phyloP scores from a whole-genome alignment of 768 basidiomycete genomes.

The Fistulinella prunicolor region DNA sequence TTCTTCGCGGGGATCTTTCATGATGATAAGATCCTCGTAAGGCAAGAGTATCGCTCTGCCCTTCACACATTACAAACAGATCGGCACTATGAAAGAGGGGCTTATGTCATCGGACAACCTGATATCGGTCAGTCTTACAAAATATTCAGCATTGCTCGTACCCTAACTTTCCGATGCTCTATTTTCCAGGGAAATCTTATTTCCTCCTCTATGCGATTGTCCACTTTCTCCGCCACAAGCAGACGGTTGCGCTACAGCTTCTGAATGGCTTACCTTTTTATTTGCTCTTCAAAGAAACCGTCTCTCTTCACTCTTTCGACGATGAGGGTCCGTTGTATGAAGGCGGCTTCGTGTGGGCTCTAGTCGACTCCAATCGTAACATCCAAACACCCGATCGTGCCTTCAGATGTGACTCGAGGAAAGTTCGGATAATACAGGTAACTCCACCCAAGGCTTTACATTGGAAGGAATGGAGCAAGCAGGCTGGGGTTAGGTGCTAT shows the following conservation, averaged over 20 bases:
- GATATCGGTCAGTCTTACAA: conserved; percentile 1
- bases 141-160: not conserved
- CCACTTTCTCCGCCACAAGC: not conserved
- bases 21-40: no score
- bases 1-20: no score
- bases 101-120: conserved; percentile 4
- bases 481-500: no score
- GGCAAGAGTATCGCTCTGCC: no score
- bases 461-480: no score
- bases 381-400: not conserved
- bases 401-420: not conserved
- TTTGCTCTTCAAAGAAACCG: no score
- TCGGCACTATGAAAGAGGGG: not conserved
- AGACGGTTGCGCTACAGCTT: not conserved
- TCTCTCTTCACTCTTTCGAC: not conserved
- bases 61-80: not conserved
- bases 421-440: no score
- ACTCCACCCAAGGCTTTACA: no score
- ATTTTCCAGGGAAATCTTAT: no score
- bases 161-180: no score
- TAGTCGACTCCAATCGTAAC: not conserved
- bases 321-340: not conserved
- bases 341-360: not conserved
- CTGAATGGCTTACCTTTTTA: no score
- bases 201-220: not conserved